These are phyloP conservation scores for Helotiales sp. DNA, from an alignment of 2,329 filamentous ascomycete species.

Conservation along the genomic window DNA sequence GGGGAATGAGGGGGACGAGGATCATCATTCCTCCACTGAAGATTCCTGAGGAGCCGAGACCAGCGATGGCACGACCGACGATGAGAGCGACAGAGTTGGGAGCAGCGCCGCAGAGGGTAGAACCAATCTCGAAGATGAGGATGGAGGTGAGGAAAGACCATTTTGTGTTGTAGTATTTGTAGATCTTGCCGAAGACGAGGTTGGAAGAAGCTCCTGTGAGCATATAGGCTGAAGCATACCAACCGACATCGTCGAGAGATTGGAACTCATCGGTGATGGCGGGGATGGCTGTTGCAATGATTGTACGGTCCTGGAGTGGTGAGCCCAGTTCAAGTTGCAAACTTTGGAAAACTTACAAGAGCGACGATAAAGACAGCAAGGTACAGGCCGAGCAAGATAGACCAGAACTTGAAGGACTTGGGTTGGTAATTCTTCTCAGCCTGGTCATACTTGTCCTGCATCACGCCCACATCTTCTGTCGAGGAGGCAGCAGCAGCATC, in stretches of 20 bases:
- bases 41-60: slow-evolving; percentile 36
- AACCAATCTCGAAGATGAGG: slow-evolving; percentile 35
- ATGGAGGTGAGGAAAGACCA: slow-evolving; percentile 32
- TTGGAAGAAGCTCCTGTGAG: slow-evolving; percentile 37
- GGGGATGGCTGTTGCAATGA: slow-evolving; percentile 38
- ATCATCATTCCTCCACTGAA: slow-evolving; percentile 38
- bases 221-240: slow-evolving; percentile 44
- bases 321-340: not conserved
- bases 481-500: not conserved
- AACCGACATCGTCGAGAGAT: slow-evolving; percentile 44
- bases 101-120: slow-evolving; percentile 32
- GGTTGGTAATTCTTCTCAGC: not conserved
- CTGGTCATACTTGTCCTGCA: not conserved
- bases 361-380: not conserved
- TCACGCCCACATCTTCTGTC: not conserved
- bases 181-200: slow-evolving; percentile 34
- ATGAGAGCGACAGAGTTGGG: slow-evolving; percentile 35
- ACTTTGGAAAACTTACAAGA: not conserved
- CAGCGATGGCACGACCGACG: slow-evolving; percentile 34
- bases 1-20: slow-evolving; percentile 29
- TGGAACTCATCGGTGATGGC: slow-evolving; percentile 41
- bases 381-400: not conserved
- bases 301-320: not conserved
- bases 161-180: slow-evolving; percentile 35
- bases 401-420: not conserved